Base-by-base conservation (phyloP, 192 early-diverging fungal species). In the Kappamyces sp. region DNA sequence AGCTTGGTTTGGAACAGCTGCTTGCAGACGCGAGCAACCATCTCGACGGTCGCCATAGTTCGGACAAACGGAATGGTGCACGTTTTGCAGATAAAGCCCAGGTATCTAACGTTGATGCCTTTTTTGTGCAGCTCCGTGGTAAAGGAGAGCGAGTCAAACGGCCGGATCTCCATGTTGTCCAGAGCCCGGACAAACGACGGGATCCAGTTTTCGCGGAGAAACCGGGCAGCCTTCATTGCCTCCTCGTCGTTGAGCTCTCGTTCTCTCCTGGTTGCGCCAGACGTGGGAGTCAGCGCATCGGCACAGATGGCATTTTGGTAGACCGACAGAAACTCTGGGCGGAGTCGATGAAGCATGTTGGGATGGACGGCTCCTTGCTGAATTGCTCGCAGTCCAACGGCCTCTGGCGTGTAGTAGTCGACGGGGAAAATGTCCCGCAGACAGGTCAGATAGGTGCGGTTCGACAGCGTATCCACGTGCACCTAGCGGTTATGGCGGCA, bases 91-190 rank as follows among this genome's bases (percentile, higher is more conserved):
- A 80, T 71, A 5, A 62, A 14, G 35, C 75, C 73, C 41, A 81
- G 61, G 47, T 81, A 78, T 45, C 79, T 59, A n/a, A 78, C 65
- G 61, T 81, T 81, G n/a, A 81, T 55, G 14, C 79, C 79, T 22
- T 42, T 57, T 11, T 47, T 45, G 40, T 78, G 76, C 66, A 81
- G 62, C 45, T 72, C 67, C 12, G 34, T 15, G 12, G 65, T 48
- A 43, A 81, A 53, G 9, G 59, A 53, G 8, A 43, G 45, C 15
- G 69, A 67, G 60, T 78, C 73, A 38, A 73, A 57, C 31, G 75
- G 76, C 30, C 74, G 43, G n/a, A 81, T 29, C 32, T 78, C 69
- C 40, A 79, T 35, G 12, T 51, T 61, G 61, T 81, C 79, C 43
- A 81, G 59, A 30, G 57, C 43, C 39, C 15, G 57, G 29, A 78